Base-by-base conservation (phyloP, 2,329 filamentous ascomycete species). In the Ustulina deusta region DNA sequence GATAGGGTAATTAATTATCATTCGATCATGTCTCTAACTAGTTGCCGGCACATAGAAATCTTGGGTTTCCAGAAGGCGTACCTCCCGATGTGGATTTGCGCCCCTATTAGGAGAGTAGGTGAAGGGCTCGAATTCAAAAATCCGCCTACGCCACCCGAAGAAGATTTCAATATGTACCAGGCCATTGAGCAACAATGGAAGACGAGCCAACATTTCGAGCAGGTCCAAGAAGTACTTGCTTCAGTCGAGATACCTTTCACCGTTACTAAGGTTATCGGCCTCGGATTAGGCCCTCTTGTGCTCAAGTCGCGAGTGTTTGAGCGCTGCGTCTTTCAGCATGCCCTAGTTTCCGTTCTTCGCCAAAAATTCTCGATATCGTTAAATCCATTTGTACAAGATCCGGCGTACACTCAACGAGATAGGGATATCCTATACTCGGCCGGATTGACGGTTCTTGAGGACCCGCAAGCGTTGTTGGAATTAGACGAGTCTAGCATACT, bases 401-500 rank as follows among this genome's bases (percentile, higher is more conserved):
- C 71, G 25, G 54, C 25, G 42, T 73, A 72, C 25, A 67, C 64
- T 57, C 63, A 72, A 61, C 60, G 52, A 20, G 70, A 73, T 64
- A 70, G 44, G 51, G 40, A 68, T 66, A 63, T 71, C 49, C 48
- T 74, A 61, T 17, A 60, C 61, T 65, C 59, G n/a, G 61, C 63
- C 29, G 65, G 61, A 10, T 74, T 71, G 15, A 70, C 70, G n/a
- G 61, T 74, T 60, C 65, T 73, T 32, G 69, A 73, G 57, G 71
- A 72, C 34, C 70, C 71, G 15, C 59, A 72, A 38, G 72, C 29
- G 38, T 74, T 73, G 40, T 59, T 72, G 51, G 52, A 61, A 55
- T 54, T 72, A 58, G 72, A 72, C 52, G 67, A 72, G 20, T 71
- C 51, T 46, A 72, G 67, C 68, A 61, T 73, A 40, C 71, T 73